Base-by-base conservation (phyloP, 345 rosid genomes). In the Tarenaya hassleriana region DNA sequence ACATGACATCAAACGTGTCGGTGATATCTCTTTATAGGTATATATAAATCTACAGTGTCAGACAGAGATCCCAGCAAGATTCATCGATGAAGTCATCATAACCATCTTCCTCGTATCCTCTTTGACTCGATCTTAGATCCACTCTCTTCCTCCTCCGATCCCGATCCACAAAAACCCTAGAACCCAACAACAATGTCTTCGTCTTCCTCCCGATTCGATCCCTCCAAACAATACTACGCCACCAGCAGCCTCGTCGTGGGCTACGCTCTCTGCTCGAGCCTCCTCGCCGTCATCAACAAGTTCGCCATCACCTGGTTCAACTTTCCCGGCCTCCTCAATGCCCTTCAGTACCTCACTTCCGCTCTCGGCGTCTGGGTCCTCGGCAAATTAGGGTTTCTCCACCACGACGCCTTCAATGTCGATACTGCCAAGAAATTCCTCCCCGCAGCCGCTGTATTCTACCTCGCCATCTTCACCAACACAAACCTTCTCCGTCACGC, bases 231-330 rank as follows among this genome's bases (percentile, higher is more conserved):
- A 17, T 53, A 67, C 60, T 84, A 70, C 61, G 67, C 98, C 34
- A 88, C 97, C 7, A 86, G 77, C 69, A 75, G 88, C 50, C 87
- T 92, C 57, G 88, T 92, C 10, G 41, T 80, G 47, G 97, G 98
- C 16, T 92, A 92, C 69, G 92, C 98, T 8, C 81, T 92, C 10
- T 88, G 95, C 66, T 92, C 98, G n/a, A 92, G 98, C 66, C 71
- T 92, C 74, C 97, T 92, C 51, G 95, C 98, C 15, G 94, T 91
- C 51, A 91, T 91, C 60, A 91, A 91, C 80, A 91, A 91, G 71
- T 75, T 73, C 47, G 98, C 98, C 16, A 88, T 92, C 54, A 92
- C 97, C 70, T 76, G 68, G 48, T 92, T 92, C 65, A 83, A 75
- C 69, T 92, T 70, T 69, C 97, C 94, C 0, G 97, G 95, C 20